Conservation (phyloP, 1,139 yeast genomes). For the Taiozyma onychis region DNA sequence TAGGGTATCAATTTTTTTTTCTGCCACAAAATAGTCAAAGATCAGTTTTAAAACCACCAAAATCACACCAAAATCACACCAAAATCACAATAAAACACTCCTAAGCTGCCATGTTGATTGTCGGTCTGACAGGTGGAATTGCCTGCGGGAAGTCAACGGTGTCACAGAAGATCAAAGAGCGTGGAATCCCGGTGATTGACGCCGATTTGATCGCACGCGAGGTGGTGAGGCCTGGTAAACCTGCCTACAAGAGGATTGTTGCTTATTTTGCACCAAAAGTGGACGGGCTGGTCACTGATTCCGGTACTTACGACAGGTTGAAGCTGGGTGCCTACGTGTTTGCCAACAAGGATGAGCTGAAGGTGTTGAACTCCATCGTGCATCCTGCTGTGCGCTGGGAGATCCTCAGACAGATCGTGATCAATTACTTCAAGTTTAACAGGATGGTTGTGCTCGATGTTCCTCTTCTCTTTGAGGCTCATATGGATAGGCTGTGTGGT, state of each 20-base stretch:
- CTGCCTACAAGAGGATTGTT: conserved; percentile 64
- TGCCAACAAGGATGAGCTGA: conserved; percentile 50
- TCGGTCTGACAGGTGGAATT: conserved; percentile 95
- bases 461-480: conserved; percentile 82
- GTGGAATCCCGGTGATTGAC: conserved; percentile 63
- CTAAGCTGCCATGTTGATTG: conserved; percentile 54
- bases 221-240: conserved; percentile 75
- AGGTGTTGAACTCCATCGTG: conserved; percentile 63
- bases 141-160: conserved; percentile 96
- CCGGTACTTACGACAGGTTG: conserved; percentile 55
- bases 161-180: conserved; percentile 49
- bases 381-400: conserved; percentile 85
- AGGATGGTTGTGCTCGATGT: conserved; percentile 75
- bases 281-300: conserved; percentile 48
- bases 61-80: background rate
- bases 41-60: too few species aligned
- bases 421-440: conserved; percentile 48
- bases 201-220: conserved; percentile 87
- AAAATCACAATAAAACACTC: background rate
- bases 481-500: conserved; percentile 69
- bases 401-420: conserved; percentile 52
- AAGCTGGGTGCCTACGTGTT: conserved; percentile 79
- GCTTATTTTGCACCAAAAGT: conserved; percentile 50
- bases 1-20: background rate
- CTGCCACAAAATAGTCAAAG: background rate